Evolutionary conservation across 2,329 filamentous ascomycete species (phyloP), one percentile per base, ranked within the genome.

Genomic region (Cladosporium cucumerinum): DNA sequence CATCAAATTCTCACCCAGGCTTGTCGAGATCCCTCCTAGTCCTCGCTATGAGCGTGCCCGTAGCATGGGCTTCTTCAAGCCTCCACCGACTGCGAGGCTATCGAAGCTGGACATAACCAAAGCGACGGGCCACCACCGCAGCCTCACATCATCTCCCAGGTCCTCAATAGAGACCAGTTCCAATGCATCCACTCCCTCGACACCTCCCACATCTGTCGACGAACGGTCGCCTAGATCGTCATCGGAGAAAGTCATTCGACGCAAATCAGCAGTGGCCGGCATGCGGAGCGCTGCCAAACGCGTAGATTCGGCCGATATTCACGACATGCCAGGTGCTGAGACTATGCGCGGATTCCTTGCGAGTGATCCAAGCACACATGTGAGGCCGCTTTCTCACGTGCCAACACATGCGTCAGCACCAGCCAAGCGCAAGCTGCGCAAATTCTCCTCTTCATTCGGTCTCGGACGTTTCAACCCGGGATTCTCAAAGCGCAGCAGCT

Each of bases 361-460:
- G 25, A 55, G 21, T 11, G 49, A 54, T 16, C 60, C 60, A 12
- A 55, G 34, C 18, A 43, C 49, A 21, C 23, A 30, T 34, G 36
- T 16, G 5, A 58, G 23, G n/a, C 60, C 60, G 5, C 6, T 61
- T 25, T 51, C 58, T 30, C 23, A 51, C n/a, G 21, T 51, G 18
- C 58, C 58, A 2, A 23, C 23, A 16, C 28, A 49, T 7, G 43
- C n/a, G 23, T 10, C 26, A 28, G 32, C 46, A n/a, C 48, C 48
- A 25, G 18, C 23, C 48, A 49, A 52, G 21, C 60, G 60, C 49
- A 62, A 55, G 30, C 69, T 70, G 48, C 68, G 66, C 57, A 72
- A 69, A 59, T 67, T 72, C 49, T 68, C 66, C 14, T 69, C 69
- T 30, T 69, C 66, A 6, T 65, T 72, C 64, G 62, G 64, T 55